phyloP scores from a whole-genome alignment of 192 early-diverging fungal species.

The Geranomyces variabilis region DNA sequence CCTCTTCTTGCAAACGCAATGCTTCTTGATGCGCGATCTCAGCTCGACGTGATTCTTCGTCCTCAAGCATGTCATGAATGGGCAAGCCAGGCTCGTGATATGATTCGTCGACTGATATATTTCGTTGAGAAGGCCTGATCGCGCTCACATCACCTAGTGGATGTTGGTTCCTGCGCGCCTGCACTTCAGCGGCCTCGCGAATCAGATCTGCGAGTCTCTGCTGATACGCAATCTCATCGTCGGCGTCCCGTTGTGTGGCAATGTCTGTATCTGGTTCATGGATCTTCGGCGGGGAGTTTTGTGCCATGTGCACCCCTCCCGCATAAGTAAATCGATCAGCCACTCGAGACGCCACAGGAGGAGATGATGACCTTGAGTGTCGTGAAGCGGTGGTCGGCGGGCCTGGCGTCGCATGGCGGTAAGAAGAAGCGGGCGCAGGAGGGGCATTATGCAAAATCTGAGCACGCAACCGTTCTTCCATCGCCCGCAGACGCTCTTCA shows the following conservation, averaged over 20 bases:
- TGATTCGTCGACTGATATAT: not conserved
- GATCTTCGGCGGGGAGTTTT: too few species aligned
- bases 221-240: too few species aligned
- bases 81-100: not conserved
- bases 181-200: not conserved
- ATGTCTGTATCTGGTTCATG: too few species aligned
- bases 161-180: not conserved
- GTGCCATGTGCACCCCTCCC: too few species aligned
- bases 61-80: not conserved
- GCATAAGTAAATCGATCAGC: too few species aligned
- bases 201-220: too few species aligned
- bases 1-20: slow-evolving; percentile 6
- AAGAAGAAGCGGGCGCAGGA: too few species aligned
- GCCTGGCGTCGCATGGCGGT: not conserved
- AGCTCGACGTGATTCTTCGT: not conserved
- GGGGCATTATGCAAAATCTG: not conserved
- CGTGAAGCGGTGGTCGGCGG: not conserved
- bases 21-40: not conserved
- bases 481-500: slow-evolving; percentile 6
- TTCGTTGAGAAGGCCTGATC: not conserved
- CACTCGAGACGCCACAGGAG: too few species aligned
- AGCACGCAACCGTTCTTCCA: slow-evolving; percentile 15
- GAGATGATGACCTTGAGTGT: not conserved
- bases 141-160: not conserved
- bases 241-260: too few species aligned